Percentiles rank a stretch among this genome's conserved stretches.
phyloP scores from a whole-genome alignment of 768 basidiomycete genomes.

The Chalciporus sphaerocephalus region DNA sequence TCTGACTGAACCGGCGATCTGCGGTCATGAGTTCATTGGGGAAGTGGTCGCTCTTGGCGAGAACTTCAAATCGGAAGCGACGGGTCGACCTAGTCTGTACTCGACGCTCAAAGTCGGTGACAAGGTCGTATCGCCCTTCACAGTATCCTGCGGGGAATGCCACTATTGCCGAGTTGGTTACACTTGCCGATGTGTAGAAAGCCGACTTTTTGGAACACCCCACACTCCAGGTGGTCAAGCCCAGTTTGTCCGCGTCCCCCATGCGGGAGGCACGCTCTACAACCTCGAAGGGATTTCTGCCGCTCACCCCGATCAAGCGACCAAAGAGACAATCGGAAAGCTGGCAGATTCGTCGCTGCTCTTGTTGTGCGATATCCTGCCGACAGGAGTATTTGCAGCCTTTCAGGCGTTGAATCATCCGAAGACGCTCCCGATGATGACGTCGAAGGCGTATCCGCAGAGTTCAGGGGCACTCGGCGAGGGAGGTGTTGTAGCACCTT shows the following conservation, averaged over 20 bases:
- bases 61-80: slow-evolving; percentile 42
- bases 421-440: slow-evolving; percentile 59
- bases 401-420: slow-evolving; percentile 69
- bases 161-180: slow-evolving; percentile 70
- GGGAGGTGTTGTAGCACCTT: slow-evolving; percentile 12
- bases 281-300: slow-evolving; percentile 48
- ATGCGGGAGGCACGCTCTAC: slow-evolving; percentile 74
- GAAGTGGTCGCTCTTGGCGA: slow-evolving; percentile 64
- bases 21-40: slow-evolving; percentile 78
- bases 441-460: slow-evolving; percentile 55
- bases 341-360: slow-evolving; percentile 65
- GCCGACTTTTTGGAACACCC: slow-evolving; percentile 63
- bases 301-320: slow-evolving; percentile 20
- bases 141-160: slow-evolving; percentile 81
- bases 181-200: slow-evolving; percentile 62
- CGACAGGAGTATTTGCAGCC: slow-evolving; percentile 75
- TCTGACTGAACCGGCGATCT: slow-evolving; percentile 48
- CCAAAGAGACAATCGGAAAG: slow-evolving; percentile 35
- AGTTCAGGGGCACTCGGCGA: slow-evolving; percentile 13
- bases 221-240: slow-evolving; percentile 70
- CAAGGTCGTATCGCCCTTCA: slow-evolving; percentile 77
- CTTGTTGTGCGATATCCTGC: slow-evolving; percentile 72
- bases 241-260: slow-evolving; percentile 75
- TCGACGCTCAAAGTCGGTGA: slow-evolving; percentile 63
- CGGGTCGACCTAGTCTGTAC: slow-evolving; percentile 59